Evolutionary conservation across 1,284 basidiomycete genomes (phyloP).

Genomic region (Agaricales sp.): DNA sequence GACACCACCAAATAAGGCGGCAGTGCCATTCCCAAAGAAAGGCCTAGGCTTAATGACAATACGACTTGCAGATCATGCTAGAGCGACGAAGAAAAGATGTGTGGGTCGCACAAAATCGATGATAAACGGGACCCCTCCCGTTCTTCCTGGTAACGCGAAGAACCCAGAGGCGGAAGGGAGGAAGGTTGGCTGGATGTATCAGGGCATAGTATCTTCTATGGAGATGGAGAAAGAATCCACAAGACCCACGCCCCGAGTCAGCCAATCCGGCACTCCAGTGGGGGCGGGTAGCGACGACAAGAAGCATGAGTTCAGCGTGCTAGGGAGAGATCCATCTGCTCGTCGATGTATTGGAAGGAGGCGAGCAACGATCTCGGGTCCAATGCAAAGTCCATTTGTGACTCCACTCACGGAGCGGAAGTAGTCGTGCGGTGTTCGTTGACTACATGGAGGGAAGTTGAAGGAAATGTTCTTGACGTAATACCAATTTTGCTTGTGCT

Average conservation of each 20-base stretch:
- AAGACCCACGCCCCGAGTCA: background rate
- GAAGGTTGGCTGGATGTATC: conserved; percentile 37
- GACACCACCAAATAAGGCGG: background rate
- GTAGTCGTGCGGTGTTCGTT: too few relatives aligned
- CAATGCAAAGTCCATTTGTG: background rate
- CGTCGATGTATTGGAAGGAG: background rate
- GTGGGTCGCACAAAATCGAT: conserved; percentile 41
- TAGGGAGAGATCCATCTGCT: background rate
- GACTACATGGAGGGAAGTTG: too few relatives aligned
- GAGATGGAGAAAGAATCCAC: background rate
- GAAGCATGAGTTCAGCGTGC: background rate
- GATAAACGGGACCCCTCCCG: conserved; percentile 12
- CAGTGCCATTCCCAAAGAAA: background rate
- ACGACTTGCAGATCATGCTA: conserved; percentile 17
- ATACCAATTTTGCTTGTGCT: too few relatives aligned
- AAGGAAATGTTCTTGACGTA: too few relatives aligned
- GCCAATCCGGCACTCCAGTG: background rate
- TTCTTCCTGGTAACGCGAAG: conserved; percentile 10
- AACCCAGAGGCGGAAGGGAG: conserved; percentile 14
- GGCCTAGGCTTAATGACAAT: background rate
- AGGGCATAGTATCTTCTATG: background rate
- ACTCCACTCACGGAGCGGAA: too few relatives aligned
- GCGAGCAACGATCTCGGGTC: background rate
- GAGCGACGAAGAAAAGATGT: conserved; percentile 45
- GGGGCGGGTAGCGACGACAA: background rate